Base-by-base conservation (phyloP, 441 rosid genomes). In the Adansonia gregorii region DNA sequence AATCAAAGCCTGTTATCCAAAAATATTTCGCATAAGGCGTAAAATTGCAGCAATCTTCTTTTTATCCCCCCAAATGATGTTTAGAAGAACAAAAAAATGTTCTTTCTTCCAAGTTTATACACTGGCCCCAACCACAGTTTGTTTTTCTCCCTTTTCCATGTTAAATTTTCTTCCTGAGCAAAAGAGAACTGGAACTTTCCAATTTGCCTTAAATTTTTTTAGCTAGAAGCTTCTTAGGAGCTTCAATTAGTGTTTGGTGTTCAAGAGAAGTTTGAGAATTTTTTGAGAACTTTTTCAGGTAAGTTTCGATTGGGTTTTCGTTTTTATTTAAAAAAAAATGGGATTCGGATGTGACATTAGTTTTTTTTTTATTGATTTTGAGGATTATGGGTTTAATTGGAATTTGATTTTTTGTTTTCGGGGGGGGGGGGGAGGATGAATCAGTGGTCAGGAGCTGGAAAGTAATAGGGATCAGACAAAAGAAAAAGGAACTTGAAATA, bases 221-320 rank as follows among this genome's bases (percentile, higher is more conserved):
- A 59, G 73, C 55, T 20, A 22, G 67, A 80, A 35, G 49, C 68
- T 48, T 24, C 43, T 78, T 78, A 35, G 11, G 14, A 52, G 35
- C 35, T 52, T 51, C n/a, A 51, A 51, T 51, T 51, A 8, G 76
- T 49, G 17, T 52, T 67, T 41, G 64, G 31, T 51, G 55, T 11
- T 12, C 15, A 12, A 51, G 55, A 51, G 55, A 51, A 51, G 14
- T 52, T 67, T 31, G 58, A 27, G 20, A 54, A 20, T 60, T 82
- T 80, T 66, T 80, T 66, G 71, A 61, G 61, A 63, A 61, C 54
- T 24, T 59, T 15, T 20, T 17, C 64, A 82, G 90, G 90, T 87
- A 82, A 81, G 77, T 58, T 41, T 73, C 19, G 64, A 49, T 58
- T 51, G 39, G 67, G 66, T 39, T 41, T 19, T 11, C 43, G 48